Evolutionary conservation across 805 yeast genomes (phyloP), one percentile per base, ranked within the genome.

Genomic region (Blastobotrys mokoenaii): DNA sequence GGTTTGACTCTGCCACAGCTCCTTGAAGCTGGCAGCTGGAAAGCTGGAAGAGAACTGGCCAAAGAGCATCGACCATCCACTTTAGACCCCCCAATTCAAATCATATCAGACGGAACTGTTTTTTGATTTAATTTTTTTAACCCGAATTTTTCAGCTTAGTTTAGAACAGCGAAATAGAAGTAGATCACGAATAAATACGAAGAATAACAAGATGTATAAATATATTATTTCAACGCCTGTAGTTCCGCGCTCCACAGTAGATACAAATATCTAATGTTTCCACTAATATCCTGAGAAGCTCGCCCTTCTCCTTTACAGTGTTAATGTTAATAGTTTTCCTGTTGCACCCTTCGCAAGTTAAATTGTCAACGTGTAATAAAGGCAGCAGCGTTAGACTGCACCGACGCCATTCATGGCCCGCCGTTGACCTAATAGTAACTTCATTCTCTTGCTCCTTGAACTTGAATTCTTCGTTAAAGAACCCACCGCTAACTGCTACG

Each of bases 1-100:
- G 63, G 64, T 39, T 55, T 79, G 39, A 51, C 59, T 7, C 58
- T 79, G 37, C 79, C 84, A 1, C 84, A 79, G 57, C 56, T 79
- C 46, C 73, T 79, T 40, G 85, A 79, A 51, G 84, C 84, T 2
- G 85, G 85, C 0, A 71, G 78, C 27, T 79, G 85, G 85, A 74
- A 73, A 50, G 74, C 80, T 1, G 85, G 85, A 1, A 65, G 85
- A 48, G 73, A 72, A 43, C 74, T 77, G 44, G 84, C 85, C 1
- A 72, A 72, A 8, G 55, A 63, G 46, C 52, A 67, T 47, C 68
- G 85, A 52, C 71, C 74, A 6, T 53, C 55, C 12, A 68, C 73
- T 0, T 72, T 69, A 3, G 83, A 82, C 2, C 84, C 84, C 5
- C 85, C 85, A 15, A 79, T 79, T 44, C 78, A 77, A 48, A 62